Conservation (phyloP, 2,329 filamentous ascomycete species). For the Curvularia sp. region DNA sequence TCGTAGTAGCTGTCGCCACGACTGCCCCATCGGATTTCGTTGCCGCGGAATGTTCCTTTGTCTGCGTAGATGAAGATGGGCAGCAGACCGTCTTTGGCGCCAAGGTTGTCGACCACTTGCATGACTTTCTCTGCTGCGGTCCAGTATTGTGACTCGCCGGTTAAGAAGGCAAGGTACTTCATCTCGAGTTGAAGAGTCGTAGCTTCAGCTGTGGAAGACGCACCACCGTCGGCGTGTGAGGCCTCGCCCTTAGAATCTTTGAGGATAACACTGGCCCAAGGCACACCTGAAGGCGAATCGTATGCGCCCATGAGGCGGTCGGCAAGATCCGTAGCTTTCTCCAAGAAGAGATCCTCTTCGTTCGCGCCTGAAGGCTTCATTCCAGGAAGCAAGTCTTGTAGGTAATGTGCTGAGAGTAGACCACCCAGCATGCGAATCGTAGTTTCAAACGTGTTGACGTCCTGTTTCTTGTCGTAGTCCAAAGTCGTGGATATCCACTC, state of each 20-base stretch:
- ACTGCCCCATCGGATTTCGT: constrained; percentile 90
- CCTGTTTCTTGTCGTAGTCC: constrained; percentile 88
- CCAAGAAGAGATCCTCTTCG: constrained; percentile 91
- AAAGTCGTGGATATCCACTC: constrained; percentile 85
- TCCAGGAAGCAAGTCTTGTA: constrained; percentile 83
- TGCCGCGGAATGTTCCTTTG: constrained; percentile 77
- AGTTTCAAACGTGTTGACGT: constrained; percentile 97
- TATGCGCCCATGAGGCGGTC: constrained; percentile 88
- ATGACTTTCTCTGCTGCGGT: constrained; percentile 90
- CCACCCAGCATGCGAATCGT: constrained; percentile 98
- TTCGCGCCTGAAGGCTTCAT: constrained; percentile 75
- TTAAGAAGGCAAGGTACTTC: constrained; percentile 95
- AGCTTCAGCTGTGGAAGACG: constrained; percentile 92
- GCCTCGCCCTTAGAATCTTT: constrained; percentile 76
- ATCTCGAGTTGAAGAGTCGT: constrained; percentile 93
- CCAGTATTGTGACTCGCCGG: constrained; percentile 92
- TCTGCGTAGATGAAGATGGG: constrained; percentile 89
- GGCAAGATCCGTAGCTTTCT: constrained; percentile 92
- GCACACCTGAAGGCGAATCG: constrained; percentile 83
- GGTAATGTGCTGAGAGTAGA: constrained; percentile 88
- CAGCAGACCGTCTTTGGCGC: constrained; percentile 78
- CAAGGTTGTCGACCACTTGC: constrained; percentile 84
- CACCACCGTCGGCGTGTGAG: constrained; percentile 84
- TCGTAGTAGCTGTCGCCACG: constrained; percentile 97
- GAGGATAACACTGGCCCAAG: constrained; percentile 89